Base-by-base conservation (phyloP, 202 grass and related monocot species). In the Panicum hallii region DNA sequence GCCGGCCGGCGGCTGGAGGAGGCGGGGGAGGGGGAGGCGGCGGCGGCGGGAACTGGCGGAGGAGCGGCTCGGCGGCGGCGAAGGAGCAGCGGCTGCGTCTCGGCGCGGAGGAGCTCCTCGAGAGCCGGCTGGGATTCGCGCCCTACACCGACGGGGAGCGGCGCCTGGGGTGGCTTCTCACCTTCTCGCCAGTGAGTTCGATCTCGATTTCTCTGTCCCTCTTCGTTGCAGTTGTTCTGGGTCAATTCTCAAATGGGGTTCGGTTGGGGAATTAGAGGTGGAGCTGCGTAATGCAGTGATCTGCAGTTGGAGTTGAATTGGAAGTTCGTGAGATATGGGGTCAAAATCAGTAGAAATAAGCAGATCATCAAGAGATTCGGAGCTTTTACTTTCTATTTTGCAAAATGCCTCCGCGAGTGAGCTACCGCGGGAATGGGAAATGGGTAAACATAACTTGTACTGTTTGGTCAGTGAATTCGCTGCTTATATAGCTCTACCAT, bases 111-210 rank as follows among this genome's bases (percentile, higher is more conserved):
- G 96, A 98, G 70, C 90, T 92, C 48, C 89, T 98, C 45, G 96
- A 98, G 81, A 88, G 93, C 87, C 91, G 92, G 41, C 58, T 99
- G 44, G 96, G 96, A 82, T 95, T 99, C 74, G 82, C 86, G 54
- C 81, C 90, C 71, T 99, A 87, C 89, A 91, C 86, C 11, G 89
- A 91, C 16, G 88, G 89, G 15, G 87, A 95, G 22, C 91, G 85
- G 77, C 87, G 91, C 75, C 91, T 99, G 42, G 96, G 96, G 15
- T 99, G 96, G 96, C 86, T 99, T 69, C 91, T 99, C 62, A 99
- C 89, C 43, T 94, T 95, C 67, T 81, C 93, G 36, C 81, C 96
- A n/a, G 96, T 98, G 72, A 84, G 85, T 70, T 64, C 53, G 83
- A 28, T 64, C 20, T 64, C 53, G n/a, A 40, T 86, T 73, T 70